These are phyloP conservation scores for Sanguinoderma infundibulare DNA, from an alignment of 1,284 basidiomycete species.

Conservation along the genomic window DNA sequence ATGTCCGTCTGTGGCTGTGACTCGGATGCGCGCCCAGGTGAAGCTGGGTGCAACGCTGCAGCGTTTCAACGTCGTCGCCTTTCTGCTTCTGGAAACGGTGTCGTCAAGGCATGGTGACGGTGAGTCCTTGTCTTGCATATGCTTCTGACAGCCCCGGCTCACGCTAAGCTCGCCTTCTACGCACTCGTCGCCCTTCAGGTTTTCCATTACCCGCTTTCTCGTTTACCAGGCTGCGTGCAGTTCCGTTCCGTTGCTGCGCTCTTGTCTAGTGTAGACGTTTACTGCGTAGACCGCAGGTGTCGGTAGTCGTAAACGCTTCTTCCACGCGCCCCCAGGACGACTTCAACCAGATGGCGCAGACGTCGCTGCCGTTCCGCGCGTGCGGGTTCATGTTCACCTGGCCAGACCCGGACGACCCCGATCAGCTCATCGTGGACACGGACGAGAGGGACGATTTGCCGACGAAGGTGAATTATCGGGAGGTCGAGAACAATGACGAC, in stretches of 20 bases:
- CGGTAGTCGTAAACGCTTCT: too few relatives aligned
- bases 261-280: too few relatives aligned
- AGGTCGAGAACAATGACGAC: constrained; percentile 5
- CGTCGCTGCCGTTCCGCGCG: constrained; percentile 17
- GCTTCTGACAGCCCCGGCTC: too few relatives aligned
- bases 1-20: too few relatives aligned
- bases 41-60: background rate
- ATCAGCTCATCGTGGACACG: constrained; percentile 25
- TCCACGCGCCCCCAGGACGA: background rate
- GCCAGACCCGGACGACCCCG: constrained; percentile 35
- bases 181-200: too few relatives aligned
- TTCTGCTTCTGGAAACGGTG: background rate
- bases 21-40: too few relatives aligned
- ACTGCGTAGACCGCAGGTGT: too few relatives aligned
- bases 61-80: background rate
- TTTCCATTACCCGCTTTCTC: too few relatives aligned
- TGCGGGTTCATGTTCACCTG: constrained; percentile 34
- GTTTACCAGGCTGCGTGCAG: too few relatives aligned
- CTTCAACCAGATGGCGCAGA: constrained; percentile 17
- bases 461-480: constrained; percentile 8
- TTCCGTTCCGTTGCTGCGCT: too few relatives aligned
- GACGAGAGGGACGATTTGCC: constrained; percentile 17
- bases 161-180: too few relatives aligned
- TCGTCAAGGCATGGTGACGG: background rate
- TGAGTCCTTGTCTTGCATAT: background rate